Percentiles rank a stretch among this genome's conserved stretches.
Conservation (phyloP, 2,329 filamentous ascomycete genomes). For the Pseudogymnoascus sp. region DNA sequence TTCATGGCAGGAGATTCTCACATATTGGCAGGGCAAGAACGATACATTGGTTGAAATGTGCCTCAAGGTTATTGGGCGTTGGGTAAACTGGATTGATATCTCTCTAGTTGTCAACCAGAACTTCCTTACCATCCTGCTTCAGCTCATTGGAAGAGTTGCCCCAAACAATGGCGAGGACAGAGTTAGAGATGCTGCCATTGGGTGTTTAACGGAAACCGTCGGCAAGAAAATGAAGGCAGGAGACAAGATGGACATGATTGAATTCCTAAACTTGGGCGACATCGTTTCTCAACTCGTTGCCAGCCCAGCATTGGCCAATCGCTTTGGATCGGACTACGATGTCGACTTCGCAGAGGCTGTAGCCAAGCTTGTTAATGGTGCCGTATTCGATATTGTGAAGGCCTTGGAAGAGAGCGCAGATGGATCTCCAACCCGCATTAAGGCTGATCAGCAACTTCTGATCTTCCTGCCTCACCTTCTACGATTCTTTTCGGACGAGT, state of each 20-base stretch:
- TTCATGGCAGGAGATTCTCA: constrained; percentile 87
- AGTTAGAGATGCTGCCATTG: constrained; percentile 83
- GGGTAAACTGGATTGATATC: constrained; percentile 99
- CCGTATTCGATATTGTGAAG: constrained; percentile 76
- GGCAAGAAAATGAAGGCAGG: constrained; percentile 94
- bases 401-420: constrained; percentile 63
- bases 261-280: constrained; percentile 77
- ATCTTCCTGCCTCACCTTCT: constrained; percentile 79
- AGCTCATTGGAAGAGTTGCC: constrained; percentile 72
- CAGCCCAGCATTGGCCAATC: constrained; percentile 71
- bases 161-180: constrained; percentile 58
- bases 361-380: constrained; percentile 89
- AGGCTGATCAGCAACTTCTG: constrained; percentile 74
- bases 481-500: constrained; percentile 95
- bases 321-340: constrained; percentile 80
- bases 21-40: constrained; percentile 58
- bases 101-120: constrained; percentile 82
- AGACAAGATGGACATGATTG: constrained; percentile 91
- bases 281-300: constrained; percentile 80
- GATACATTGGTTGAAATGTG: constrained; percentile 76
- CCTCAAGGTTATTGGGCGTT: constrained; percentile 85
- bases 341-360: constrained; percentile 92
- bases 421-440: constrained; percentile 56
- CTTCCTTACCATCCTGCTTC: constrained; percentile 77
- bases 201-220: constrained; percentile 91